Conservation (phyloP, 768 basidiomycete genomes). For the Rhizopogon vulgaris region DNA sequence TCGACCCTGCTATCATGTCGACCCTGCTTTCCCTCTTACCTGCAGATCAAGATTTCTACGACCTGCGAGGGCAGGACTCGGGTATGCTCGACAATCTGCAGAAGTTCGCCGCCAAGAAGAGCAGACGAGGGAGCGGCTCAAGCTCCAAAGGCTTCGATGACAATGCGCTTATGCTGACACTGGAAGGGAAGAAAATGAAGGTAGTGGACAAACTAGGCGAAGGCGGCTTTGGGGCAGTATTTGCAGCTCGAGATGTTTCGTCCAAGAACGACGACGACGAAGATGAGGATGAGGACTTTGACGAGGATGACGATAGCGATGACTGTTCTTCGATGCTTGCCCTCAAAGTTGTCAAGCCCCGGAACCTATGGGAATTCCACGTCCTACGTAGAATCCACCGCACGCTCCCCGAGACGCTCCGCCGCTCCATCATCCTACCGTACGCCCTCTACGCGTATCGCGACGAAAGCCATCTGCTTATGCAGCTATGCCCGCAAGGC, state of each 20-base stretch:
- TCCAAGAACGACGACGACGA: slow-evolving; percentile 34
- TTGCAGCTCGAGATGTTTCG: slow-evolving; percentile 59
- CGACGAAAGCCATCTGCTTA: slow-evolving; percentile 86
- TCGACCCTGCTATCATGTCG: slow-evolving; percentile 58
- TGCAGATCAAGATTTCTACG: slow-evolving; percentile 54
- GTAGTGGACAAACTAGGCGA: slow-evolving; percentile 90
- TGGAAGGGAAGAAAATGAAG: slow-evolving; percentile 62
- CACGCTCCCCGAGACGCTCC: slow-evolving; percentile 52
- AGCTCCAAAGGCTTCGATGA: slow-evolving; percentile 29
- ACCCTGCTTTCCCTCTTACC: slow-evolving; percentile 60
- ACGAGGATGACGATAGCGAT: slow-evolving; percentile 46
- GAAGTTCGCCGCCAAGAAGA: slow-evolving; percentile 52
- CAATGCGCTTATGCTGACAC: slow-evolving; percentile 44
- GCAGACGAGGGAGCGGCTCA: slow-evolving; percentile 23
- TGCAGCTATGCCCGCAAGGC: slow-evolving; percentile 88
- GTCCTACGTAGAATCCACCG: slow-evolving; percentile 74
- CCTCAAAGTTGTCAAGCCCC: slow-evolving; percentile 86
- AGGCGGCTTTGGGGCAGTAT: slow-evolving; percentile 96
- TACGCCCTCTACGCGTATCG: slow-evolving; percentile 75
- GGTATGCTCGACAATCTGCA: slow-evolving; percentile 65
- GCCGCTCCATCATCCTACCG: slow-evolving; percentile 67
- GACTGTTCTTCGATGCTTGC: slow-evolving; percentile 62
- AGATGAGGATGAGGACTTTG: slow-evolving; percentile 38
- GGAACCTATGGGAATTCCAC: slow-evolving; percentile 90
- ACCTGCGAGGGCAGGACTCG: slow-evolving; percentile 48